phyloP scores from a whole-genome alignment of 2,329 filamentous ascomycete genomes.

The Claviceps purpurea region DNA sequence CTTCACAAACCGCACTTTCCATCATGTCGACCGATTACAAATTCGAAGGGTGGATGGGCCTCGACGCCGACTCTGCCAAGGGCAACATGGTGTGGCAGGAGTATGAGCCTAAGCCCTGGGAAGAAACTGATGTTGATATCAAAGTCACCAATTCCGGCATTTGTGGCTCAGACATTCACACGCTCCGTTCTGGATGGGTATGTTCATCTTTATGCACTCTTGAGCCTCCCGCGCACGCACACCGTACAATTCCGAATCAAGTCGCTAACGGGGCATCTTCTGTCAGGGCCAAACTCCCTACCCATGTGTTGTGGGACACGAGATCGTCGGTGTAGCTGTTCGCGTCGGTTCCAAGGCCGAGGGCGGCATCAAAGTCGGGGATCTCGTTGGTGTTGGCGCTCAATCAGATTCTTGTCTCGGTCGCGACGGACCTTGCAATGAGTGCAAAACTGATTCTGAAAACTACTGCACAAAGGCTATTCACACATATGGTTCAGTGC shows the following conservation, averaged over 20 bases:
- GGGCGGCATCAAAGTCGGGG: slow-evolving; percentile 40
- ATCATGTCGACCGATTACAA: slow-evolving; percentile 24
- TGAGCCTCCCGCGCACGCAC: background rate
- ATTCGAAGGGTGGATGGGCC: slow-evolving; percentile 39
- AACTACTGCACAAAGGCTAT: slow-evolving; percentile 29
- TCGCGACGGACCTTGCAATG: slow-evolving; percentile 23
- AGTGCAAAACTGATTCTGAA: slow-evolving; percentile 27
- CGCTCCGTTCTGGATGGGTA: slow-evolving; percentile 40
- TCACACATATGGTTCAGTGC: slow-evolving; percentile 36
- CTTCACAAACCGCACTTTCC: background rate
- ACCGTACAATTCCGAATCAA: background rate
- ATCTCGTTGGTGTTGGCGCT: slow-evolving; percentile 50
- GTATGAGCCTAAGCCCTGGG: slow-evolving; percentile 52
- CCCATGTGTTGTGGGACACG: slow-evolving; percentile 47
- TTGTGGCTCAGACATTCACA: slow-evolving; percentile 50
- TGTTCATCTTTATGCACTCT: background rate
- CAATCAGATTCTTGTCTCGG: slow-evolving; percentile 42
- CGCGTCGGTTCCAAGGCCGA: slow-evolving; percentile 36
- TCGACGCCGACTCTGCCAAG: slow-evolving; percentile 24
- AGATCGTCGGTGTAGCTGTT: slow-evolving; percentile 48
- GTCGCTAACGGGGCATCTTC: background rate
- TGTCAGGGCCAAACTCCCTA: slow-evolving; percentile 10
- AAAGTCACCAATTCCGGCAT: slow-evolving; percentile 52
- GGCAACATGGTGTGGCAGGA: slow-evolving; percentile 42
- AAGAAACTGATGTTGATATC: slow-evolving; percentile 53